Base-by-base conservation (phyloP, 1,284 basidiomycete genomes). In the Marasmius fiardii region DNA sequence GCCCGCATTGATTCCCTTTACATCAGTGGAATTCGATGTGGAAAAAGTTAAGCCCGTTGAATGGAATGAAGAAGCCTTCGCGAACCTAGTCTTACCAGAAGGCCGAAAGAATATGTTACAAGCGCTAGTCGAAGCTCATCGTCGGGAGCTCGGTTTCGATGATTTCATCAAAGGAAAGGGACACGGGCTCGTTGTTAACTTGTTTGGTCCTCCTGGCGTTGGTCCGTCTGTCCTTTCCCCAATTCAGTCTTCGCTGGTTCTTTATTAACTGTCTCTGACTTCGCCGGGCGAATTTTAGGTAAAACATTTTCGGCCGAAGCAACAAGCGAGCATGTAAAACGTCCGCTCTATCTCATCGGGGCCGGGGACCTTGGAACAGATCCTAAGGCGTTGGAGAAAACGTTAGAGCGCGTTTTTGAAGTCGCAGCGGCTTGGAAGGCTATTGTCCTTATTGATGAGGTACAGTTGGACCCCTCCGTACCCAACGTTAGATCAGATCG, bases 91-190 rank as follows among this genome's bases (percentile, higher is more conserved):
- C 8, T 75, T 85, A 28, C 78, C 81, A 0, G 60, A 67, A 0
- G 75, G 72, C 39, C 73, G 77, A 45, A 85, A 84, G 68, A 67
- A 73, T 12, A 74, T 85, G 6, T 70, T 85, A 10, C 77, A 76
- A 41, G 81, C 82, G 0, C 75, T 85, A 4, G 78, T 85, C 14
- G 80, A 83, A 59, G 77, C 80, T 2, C 82, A 85, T 62, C 77
- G 77, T 63, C 67, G 69, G 11, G 75, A 78, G 55, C 62, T 78
- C 6, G 75, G 76, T 16, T 82, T 84, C 61, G 82, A 85, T 58
- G 82, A 85, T 62, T 83, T 85, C 61, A 79, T 85, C 59, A 75
- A 79, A 62, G 82, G 81, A 51, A 85, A 86, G 63, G 83, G 83
- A 6, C 77, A 80, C 26, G 83, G 82, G 4, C 71, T 86, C 31